A percentile compares a stretch with the other conserved stretches of the same genome.
These are phyloP conservation scores for Copromyces sp. DNA, from an alignment of 495 filamentous ascomycete species.

Conservation along the genomic window DNA sequence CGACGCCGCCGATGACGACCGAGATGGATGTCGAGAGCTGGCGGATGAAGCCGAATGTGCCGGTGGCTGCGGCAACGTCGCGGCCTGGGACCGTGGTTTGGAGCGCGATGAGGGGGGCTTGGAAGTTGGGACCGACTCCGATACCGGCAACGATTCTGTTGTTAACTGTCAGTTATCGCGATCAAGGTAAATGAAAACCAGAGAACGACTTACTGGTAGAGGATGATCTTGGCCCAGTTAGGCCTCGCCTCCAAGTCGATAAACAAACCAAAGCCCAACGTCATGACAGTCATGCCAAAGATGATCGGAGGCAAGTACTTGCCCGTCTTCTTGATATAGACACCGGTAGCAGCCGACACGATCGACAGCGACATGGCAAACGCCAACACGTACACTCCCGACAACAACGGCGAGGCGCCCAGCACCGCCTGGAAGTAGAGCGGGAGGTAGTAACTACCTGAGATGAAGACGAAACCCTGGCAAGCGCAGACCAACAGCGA, in stretches of 20 bases:
- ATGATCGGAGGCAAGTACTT: slow-evolving; percentile 45
- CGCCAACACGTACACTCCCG: slow-evolving; percentile 71
- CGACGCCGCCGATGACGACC: slow-evolving; percentile 69
- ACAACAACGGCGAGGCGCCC: slow-evolving; percentile 59
- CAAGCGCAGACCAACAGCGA: slow-evolving; percentile 48
- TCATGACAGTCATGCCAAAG: slow-evolving; percentile 45
- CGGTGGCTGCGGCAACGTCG: slow-evolving; percentile 69
- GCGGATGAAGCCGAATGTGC: slow-evolving; percentile 64
- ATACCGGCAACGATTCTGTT: slow-evolving; percentile 48
- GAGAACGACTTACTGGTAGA: slow-evolving; percentile 32
- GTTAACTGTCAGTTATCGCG: not conserved
- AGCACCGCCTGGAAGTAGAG: slow-evolving; percentile 73
- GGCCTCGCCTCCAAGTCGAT: slow-evolving; percentile 42
- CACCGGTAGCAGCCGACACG: slow-evolving; percentile 51
- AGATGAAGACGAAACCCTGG: slow-evolving; percentile 67
- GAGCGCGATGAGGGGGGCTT: slow-evolving; percentile 69
- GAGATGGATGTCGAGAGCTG: slow-evolving; percentile 61
- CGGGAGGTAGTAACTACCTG: slow-evolving; percentile 63
- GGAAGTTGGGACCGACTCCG: slow-evolving; percentile 59
- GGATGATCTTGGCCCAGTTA: slow-evolving; percentile 50
- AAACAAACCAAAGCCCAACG: slow-evolving; percentile 55
- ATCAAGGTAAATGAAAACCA: not conserved
- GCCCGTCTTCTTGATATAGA: slow-evolving; percentile 66
- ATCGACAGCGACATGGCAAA: slow-evolving; percentile 61
- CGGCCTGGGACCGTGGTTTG: slow-evolving; percentile 57